Evolutionary conservation across 805 yeast genomes (phyloP).

Genomic region (Candida sonorensis): DNA sequence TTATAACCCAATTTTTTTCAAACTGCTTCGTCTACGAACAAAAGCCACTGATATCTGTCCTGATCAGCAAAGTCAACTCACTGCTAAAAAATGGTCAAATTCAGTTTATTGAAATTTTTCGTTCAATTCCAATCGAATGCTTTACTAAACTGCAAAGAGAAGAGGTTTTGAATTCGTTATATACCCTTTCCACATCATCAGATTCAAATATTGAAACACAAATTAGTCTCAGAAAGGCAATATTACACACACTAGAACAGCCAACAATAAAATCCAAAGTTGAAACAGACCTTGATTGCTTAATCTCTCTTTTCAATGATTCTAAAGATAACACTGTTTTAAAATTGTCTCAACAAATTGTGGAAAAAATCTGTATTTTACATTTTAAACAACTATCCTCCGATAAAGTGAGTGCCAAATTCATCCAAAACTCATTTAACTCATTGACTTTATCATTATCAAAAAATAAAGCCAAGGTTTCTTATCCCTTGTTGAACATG

Average conservation of each 20-base stretch:
- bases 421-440: slow-evolving; percentile 9
- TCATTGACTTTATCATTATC: slow-evolving; percentile 2
- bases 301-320: slow-evolving; percentile 9
- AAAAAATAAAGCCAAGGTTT: not conserved
- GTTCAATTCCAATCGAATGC: slow-evolving; percentile 44
- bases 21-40: slow-evolving; percentile 46
- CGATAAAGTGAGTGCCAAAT: slow-evolving; percentile 22
- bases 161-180: slow-evolving; percentile 20
- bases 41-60: slow-evolving; percentile 24
- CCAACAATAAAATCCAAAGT: slow-evolving; percentile 50
- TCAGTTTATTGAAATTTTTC: slow-evolving; percentile 3
- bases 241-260: slow-evolving; percentile 36
- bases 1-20: slow-evolving; percentile 21
- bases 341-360: slow-evolving; percentile 19
- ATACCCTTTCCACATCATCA: slow-evolving; percentile 4
- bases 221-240: not conserved
- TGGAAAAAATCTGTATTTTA: slow-evolving; percentile 32
- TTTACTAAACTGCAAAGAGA: slow-evolving; percentile 30
- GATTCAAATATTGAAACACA: not conserved
- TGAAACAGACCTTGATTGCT: slow-evolving; percentile 29
- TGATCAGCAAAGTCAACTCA: slow-evolving; percentile 11
- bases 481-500: slow-evolving; percentile 3
- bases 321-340: slow-evolving; percentile 8
- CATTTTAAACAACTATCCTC: slow-evolving; percentile 33
- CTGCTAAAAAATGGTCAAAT: not conserved